These are phyloP conservation scores for Viridothelium virens DNA, from an alignment of 495 filamentous ascomycete genomes.

Conservation along the genomic window DNA sequence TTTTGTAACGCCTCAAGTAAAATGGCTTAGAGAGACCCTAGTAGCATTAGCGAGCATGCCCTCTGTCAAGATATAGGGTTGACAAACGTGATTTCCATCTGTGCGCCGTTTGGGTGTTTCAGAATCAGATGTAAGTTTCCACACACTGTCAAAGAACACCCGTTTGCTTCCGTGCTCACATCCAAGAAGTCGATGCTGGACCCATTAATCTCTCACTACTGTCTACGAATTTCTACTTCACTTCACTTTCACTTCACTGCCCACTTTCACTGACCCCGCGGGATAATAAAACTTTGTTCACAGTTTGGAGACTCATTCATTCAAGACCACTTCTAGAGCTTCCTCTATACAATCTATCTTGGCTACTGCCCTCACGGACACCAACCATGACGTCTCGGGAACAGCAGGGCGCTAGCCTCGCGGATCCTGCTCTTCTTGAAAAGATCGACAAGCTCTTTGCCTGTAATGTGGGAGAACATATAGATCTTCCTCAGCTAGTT, in stretches of 20 bases:
- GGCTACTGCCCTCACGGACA: not conserved
- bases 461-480: slow-evolving; percentile 21
- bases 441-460: slow-evolving; percentile 39
- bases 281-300: not conserved
- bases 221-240: not conserved
- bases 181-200: too few relatives aligned
- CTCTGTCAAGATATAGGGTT: too few relatives aligned
- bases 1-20: too few relatives aligned
- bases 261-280: not conserved
- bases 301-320: not conserved
- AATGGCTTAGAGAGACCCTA: too few relatives aligned
- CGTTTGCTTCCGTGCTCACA: not conserved
- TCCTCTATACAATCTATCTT: not conserved
- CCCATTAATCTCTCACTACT: too few relatives aligned
- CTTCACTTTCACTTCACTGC: not conserved
- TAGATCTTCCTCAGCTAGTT: slow-evolving; percentile 27
- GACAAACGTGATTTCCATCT: not conserved
- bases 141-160: not conserved
- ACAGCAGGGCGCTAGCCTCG: too few relatives aligned
- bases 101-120: not conserved
- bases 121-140: not conserved
- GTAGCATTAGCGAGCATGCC: too few relatives aligned
- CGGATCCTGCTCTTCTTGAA: slow-evolving; percentile 33
- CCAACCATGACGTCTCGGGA: not conserved
- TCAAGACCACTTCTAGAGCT: not conserved